Conservation (phyloP, 1,139 yeast genomes). For the Spencermartinsiella ligniputridi region DNA sequence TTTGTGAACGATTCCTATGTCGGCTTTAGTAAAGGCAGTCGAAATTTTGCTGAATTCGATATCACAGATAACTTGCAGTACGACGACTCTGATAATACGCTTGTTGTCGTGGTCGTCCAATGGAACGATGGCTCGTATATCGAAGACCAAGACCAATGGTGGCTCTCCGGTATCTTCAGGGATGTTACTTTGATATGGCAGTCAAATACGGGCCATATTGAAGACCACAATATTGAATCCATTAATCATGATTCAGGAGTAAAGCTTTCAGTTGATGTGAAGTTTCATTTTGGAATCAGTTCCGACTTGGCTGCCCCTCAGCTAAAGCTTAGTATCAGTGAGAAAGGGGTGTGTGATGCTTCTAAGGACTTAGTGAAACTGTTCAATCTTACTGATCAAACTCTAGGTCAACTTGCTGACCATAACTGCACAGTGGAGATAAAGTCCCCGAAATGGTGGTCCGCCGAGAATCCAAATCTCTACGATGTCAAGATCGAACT, state of each 20-base stretch:
- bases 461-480: conserved; percentile 35
- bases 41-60: conserved; percentile 35
- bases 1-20: conserved; percentile 31
- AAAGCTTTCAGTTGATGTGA: conserved; percentile 9
- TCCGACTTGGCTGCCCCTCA: no score
- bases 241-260: conserved; percentile 2
- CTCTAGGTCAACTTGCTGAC: neutral
- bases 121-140: conserved; percentile 35
- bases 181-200: conserved; percentile 20
- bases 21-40: conserved; percentile 35
- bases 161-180: conserved; percentile 34
- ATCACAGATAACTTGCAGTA: conserved; percentile 17
- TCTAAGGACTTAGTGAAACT: neutral
- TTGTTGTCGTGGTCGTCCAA: conserved; percentile 33
- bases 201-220: conserved; percentile 17
- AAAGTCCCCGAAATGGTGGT: conserved; percentile 29
- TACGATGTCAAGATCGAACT: conserved; percentile 25
- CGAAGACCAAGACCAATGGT: conserved; percentile 39
- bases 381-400: neutral
- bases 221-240: conserved; percentile 18
- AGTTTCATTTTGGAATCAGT: conserved; percentile 2
- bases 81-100: conserved; percentile 11
- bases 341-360: neutral
- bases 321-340: neutral
- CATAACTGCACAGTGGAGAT: neutral